Conservation (phyloP, 164 flowering plant genomes). For the Annona squamosa region DNA sequence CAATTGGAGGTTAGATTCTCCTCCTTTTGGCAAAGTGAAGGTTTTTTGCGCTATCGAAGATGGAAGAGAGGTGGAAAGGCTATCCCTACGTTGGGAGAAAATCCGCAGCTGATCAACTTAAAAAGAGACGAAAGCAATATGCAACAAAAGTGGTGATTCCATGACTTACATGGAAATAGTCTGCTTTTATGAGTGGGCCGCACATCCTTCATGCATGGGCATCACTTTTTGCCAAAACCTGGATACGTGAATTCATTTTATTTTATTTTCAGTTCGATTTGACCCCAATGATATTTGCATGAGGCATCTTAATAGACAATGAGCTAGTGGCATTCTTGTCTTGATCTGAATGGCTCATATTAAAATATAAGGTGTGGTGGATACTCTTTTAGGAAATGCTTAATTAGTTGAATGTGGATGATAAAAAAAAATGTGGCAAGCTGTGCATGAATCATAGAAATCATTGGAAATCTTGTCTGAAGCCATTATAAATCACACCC, state of each 20-base stretch:
- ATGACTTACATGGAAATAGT: neutral
- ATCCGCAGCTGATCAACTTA: constrained; percentile 14
- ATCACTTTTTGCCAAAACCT: neutral
- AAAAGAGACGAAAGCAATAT: constrained; percentile 14
- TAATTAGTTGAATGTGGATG: no score
- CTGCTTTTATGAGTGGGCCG: neutral
- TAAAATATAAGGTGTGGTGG: no score
- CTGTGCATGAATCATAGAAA: no score
- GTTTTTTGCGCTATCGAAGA: neutral
- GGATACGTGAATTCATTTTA: neutral
- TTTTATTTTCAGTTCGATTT: no score
- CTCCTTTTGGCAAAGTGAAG: neutral
- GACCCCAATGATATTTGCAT: no score
- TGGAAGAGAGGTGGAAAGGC: neutral
- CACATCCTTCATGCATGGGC: neutral
- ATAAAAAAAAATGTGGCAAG: no score
- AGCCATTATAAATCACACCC: no score
- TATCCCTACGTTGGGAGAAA: constrained; percentile 3
- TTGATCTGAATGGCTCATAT: no score
- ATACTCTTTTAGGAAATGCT: no score
- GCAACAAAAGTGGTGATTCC: constrained; percentile 2
- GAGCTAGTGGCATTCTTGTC: no score
- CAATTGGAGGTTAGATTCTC: neutral
- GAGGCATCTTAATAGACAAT: no score
- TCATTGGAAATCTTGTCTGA: no score